These are phyloP conservation scores for Leccinum disarticulatum DNA, from an alignment of 768 basidiomycete genomes.

Conservation along the genomic window DNA sequence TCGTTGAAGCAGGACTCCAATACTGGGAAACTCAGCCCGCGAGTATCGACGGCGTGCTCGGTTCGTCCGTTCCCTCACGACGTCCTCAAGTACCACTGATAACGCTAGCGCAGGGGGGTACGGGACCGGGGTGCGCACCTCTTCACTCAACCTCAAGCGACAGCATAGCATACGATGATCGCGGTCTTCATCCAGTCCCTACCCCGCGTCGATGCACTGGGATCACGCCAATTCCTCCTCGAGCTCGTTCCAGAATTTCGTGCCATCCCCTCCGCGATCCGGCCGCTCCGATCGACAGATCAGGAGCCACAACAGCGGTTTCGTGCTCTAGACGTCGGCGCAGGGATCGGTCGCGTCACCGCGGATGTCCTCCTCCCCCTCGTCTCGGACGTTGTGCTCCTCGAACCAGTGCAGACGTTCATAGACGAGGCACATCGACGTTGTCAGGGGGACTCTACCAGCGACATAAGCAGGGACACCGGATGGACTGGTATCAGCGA, in stretches of 20 bases:
- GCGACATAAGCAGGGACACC: conserved; percentile 29
- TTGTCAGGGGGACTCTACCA: conserved; percentile 35
- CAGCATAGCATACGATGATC: background rate
- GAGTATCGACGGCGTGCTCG: conserved; percentile 84
- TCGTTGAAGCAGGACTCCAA: conserved; percentile 72
- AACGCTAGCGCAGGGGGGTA: conserved; percentile 41
- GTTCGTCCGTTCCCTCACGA: conserved; percentile 33
- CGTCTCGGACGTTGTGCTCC: conserved; percentile 80
- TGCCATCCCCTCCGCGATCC: conserved; percentile 71
- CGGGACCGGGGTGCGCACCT: conserved; percentile 48
- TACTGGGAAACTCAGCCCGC: conserved; percentile 89
- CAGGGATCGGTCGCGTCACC: conserved; percentile 93
- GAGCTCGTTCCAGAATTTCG: conserved; percentile 78
- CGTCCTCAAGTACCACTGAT: conserved; percentile 18
- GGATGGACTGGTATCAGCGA: conserved; percentile 71
- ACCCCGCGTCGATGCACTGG: conserved; percentile 86
- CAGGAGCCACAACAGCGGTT: conserved; percentile 40
- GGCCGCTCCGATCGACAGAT: conserved; percentile 39
- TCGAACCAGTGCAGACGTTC: conserved; percentile 85
- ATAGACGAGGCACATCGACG: conserved; percentile 64
- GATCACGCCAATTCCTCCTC: conserved; percentile 86
- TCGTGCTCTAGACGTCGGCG: conserved; percentile 89
- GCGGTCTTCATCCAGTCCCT: conserved; percentile 54
- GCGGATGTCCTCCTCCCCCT: conserved; percentile 86
- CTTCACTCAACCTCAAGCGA: background rate